A percentile compares a stretch with the other conserved stretches of the same genome.
These are phyloP conservation scores for Oryza longistaminata DNA, from an alignment of 176 grass and related monocot species.

Conservation along the genomic window DNA sequence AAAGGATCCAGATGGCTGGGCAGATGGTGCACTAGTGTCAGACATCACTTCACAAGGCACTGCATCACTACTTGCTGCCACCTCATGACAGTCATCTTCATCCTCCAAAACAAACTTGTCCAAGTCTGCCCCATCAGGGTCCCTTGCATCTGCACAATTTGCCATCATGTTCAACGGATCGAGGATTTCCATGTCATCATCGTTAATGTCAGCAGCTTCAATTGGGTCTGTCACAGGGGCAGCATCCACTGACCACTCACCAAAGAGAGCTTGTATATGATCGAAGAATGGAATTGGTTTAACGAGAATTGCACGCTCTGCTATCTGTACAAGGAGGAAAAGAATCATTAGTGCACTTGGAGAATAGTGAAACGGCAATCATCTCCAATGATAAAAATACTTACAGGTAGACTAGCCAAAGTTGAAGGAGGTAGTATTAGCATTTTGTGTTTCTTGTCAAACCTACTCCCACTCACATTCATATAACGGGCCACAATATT, in stretches of 20 bases:
- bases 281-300: conserved; percentile 56
- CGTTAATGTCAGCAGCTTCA: conserved; percentile 25
- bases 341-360: conserved; percentile 9
- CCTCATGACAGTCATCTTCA: conserved; percentile 40
- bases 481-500: conserved; percentile 39
- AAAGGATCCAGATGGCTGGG: conserved; percentile 42
- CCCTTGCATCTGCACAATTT: conserved; percentile 16
- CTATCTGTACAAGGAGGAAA: conserved; percentile 39
- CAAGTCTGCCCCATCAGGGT: conserved; percentile 8
- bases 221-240: conserved; percentile 30
- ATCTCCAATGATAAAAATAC: conserved; percentile 30
- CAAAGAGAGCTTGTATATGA: conserved; percentile 47
- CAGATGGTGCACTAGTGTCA: conserved; percentile 45
- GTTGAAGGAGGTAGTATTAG: conserved; percentile 46
- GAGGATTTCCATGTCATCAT: conserved; percentile 42
- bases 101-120: conserved; percentile 28
- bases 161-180: conserved; percentile 37
- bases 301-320: conserved; percentile 49
- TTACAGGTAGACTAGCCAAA: conserved; percentile 51
- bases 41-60: conserved; percentile 52
- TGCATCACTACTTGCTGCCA: conserved; percentile 33
- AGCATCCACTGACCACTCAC: conserved; percentile 40
- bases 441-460: conserved; percentile 51
- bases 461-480: conserved; percentile 37
- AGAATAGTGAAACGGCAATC: conserved; percentile 3